A percentile compares a stretch with the other conserved stretches of the same genome.
phyloP scores from a whole-genome alignment of 2,329 filamentous ascomycete genomes.

The Emydomyces testavorans region DNA sequence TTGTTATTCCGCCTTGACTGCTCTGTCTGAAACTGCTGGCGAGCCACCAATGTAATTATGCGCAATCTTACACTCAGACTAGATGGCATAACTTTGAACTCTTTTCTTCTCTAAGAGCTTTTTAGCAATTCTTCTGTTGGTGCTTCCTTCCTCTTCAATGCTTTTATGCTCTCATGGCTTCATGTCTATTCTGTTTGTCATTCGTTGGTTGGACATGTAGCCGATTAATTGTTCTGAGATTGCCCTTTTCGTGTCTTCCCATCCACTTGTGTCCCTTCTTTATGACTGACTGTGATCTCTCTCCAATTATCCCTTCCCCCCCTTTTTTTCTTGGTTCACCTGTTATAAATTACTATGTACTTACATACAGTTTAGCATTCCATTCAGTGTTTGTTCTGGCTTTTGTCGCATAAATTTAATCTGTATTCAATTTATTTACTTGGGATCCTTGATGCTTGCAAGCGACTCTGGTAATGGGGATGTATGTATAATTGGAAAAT shows the following conservation, averaged over 20 bases:
- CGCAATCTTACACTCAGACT: not conserved
- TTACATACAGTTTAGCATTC: conserved; percentile 1
- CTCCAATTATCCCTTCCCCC: not conserved
- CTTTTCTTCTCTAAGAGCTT: not conserved
- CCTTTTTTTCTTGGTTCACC: not conserved
- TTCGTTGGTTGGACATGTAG: too few relatives aligned
- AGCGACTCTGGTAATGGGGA: too few relatives aligned
- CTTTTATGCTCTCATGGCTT: conserved; percentile 1
- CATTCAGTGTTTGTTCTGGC: not conserved
- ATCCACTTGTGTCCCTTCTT: not conserved
- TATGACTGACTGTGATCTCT: too few relatives aligned
- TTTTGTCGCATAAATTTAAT: not conserved
- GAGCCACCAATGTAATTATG: not conserved
- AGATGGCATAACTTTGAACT: not conserved
- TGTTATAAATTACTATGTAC: not conserved
- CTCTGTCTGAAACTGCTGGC: not conserved
- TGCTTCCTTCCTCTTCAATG: not conserved
- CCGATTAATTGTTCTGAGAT: too few relatives aligned
- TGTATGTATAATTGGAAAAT: too few relatives aligned
- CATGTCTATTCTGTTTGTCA: not conserved
- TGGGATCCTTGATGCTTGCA: not conserved
- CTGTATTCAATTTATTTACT: not conserved
- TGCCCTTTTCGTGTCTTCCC: not conserved
- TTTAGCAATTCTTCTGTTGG: not conserved
- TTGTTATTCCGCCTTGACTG: not conserved